Evolutionary conservation across 768 basidiomycete species (phyloP), one percentile per base, ranked within the genome.

Genomic region (Royoungia palumana): DNA sequence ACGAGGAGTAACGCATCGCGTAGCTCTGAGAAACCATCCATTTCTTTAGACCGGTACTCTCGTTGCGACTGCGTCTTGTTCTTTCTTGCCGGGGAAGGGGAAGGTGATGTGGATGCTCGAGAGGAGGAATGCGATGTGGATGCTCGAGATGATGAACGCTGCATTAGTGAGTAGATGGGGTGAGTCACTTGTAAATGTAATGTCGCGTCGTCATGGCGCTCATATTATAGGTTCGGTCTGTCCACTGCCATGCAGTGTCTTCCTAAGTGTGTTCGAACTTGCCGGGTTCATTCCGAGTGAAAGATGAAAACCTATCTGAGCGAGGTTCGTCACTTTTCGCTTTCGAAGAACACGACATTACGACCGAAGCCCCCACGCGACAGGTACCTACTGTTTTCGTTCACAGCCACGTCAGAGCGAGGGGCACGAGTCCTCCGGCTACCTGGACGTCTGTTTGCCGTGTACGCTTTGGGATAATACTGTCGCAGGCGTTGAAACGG

Each of bases 11-110:
- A 24, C 14, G 62, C 56, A 6, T 57, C 48, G 36, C 62, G 62
- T 16, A 66, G 60, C 27, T 68, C 66, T n/a, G 54, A 46, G 55
- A 66, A 68, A 21, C 66, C 61, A 39, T 61, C 62, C 14, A 56
- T 57, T 46, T 68, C 64, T 46, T 65, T 65, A 41, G 54, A 58
- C 16, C 64, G 64, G 25, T 68, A 66, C 22, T 54, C 59, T 45
- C 64, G 50, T 20, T 68, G 65, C 5, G 64, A 64, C 47, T 58
- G 61, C 20, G 44, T 43, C 37, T 64, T 61, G 41, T 50, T 58
- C 36, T 61, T 62, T 45, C n/a, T 63, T 10, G 41, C 13, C 9
- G 58, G 51, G 0, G 41, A 51, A 19, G 25, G 21, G 10, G 39
- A 61, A 16, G 32, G 32, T 14, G 61, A 17, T 30, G 49, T 1